phyloP scores from a whole-genome alignment of 129 eudicot genomes.

The Chrysanthemum makinoi region DNA sequence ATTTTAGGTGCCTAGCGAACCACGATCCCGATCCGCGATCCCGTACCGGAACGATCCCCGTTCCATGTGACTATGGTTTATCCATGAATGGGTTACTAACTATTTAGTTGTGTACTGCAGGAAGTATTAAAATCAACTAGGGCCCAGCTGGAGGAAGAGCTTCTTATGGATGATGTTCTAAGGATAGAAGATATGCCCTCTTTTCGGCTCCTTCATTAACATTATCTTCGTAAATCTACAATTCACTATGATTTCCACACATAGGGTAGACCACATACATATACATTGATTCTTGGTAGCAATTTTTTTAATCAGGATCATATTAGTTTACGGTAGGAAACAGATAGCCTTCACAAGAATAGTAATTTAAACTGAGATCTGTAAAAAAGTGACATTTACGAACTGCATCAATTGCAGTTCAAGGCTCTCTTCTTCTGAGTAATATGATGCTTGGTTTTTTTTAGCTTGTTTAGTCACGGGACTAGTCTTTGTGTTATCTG shows the following conservation, averaged over 20 bases:
- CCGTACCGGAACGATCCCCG: no score
- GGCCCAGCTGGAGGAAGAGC: slow-evolving; percentile 75
- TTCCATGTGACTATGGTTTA: no score
- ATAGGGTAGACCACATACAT: slow-evolving; percentile 27
- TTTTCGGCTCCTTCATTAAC: slow-evolving; percentile 56
- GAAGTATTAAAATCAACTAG: slow-evolving; percentile 59
- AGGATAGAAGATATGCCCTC: slow-evolving; percentile 94
- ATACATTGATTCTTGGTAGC: slow-evolving; percentile 25
- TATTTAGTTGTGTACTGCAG: slow-evolving; percentile 28
- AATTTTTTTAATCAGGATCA: slow-evolving; percentile 1
- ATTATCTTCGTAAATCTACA: slow-evolving; percentile 15
- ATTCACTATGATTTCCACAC: slow-evolving; percentile 15
- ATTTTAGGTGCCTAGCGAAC: no score
- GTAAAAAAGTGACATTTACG: neutral
- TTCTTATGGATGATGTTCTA: slow-evolving; percentile 66
- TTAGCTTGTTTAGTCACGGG: neutral
- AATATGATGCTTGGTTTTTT: neutral
- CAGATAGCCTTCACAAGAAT: neutral
- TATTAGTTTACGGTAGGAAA: neutral
- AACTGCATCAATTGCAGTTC: slow-evolving; percentile 19
- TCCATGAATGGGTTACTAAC: neutral
- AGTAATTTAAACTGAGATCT: neutral
- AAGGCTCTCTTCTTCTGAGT: slow-evolving; percentile 9
- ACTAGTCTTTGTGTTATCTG: neutral
- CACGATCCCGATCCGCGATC: no score